Evolutionary conservation across 768 basidiomycete species (phyloP), one percentile per base, ranked within the genome.

Genomic region (Hygrophorus pudorinus): DNA sequence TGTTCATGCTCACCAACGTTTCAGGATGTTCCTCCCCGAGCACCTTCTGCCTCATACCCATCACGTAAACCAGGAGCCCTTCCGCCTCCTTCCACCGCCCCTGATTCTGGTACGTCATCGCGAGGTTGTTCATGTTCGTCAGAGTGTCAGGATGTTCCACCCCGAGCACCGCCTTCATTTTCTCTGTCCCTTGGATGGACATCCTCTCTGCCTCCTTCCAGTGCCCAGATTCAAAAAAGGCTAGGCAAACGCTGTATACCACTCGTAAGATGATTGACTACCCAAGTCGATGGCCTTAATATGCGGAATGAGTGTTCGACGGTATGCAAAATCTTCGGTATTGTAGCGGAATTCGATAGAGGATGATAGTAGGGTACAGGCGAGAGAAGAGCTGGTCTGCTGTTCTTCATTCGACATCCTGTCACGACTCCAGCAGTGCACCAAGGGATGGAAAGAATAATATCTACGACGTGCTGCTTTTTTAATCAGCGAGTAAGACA

Each of bases 401-500:
- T 41, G 40, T 5, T 41, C 40, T 13, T 12, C 12, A 12, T 2
- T 4, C 14, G 40, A 14, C 40, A 41, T 41, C 21, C 29, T 41
- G 13, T 41, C 40, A 2, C 40, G 40, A 28, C 20, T 43, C 45
- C 51, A 51, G 1, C 8, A 24, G 14, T 51, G 48, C n/a, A 51
- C 42, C 37, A 51, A 33, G 12, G 35, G 46, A 40, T 53, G 51
- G 8, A 53, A 17, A 34, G 43, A 36, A 33, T 51, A 53, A 13
- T n/a, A n/a, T n/a, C n/a, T n/a, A 18, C 32, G 9, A 32, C 32
- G 28, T 37, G 17, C 1, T 9, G 24, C 28, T 38, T 34, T 37
- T 43, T 51, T 51, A 17, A 55, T 35, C 41, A 55, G 46, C 9
- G 54, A 55, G 31, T 51, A 49, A 17, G 45, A 47, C 10, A 46